Evolutionary conservation across 208 protist genomes (phyloP), one percentile per base, ranked within the genome.

Genomic region (Leishmania martiniquensis): DNA sequence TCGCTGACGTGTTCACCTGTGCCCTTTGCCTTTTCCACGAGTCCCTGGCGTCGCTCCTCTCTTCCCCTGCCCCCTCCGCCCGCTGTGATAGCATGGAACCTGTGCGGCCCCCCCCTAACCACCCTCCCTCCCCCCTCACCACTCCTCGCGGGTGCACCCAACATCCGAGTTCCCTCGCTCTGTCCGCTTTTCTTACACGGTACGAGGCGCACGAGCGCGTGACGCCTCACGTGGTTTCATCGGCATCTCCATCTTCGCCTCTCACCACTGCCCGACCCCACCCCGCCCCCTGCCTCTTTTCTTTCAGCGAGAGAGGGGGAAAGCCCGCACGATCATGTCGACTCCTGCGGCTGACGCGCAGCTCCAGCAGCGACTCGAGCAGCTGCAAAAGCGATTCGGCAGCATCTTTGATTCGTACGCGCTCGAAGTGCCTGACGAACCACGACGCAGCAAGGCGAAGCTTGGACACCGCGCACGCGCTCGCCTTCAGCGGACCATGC

Each of bases 311-410:
- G 22, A 45, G n/a, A 49, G 51, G 10, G 32, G n/a, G 3, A 47
- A 13, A 37, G 29, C n/a, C n/a, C 12, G 15, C 47, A 5, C 42
- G 32, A n/a, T 73, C 47, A 73, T 42, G 67, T 54, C 67, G 5
- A 47, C 45, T 13, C 15, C 45, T 22, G 29, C 70, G 47, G 59
- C 34, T 42, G 54, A 32, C 13, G 37, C 45, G 42, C 34, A 54
- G 0, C 65, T 83, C 57, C 15, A 49, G 32, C 73, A 74, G 45
- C 57, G 66, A 59, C 78, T 83, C 20, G 44, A 78, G 65, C 78
- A 75, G n/a, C 59, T 87, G 37, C 55, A 79, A 17, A 49, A 65
- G 9, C 78, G 54, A 4, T 80, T 76, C 47, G 83, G 75, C 47
- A 29, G 20, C 20, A 71, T 71, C 39, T 82, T 68, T 72, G 59